Evolutionary conservation across 768 basidiomycete genomes (phyloP).

Genomic region (Imleria badia): DNA sequence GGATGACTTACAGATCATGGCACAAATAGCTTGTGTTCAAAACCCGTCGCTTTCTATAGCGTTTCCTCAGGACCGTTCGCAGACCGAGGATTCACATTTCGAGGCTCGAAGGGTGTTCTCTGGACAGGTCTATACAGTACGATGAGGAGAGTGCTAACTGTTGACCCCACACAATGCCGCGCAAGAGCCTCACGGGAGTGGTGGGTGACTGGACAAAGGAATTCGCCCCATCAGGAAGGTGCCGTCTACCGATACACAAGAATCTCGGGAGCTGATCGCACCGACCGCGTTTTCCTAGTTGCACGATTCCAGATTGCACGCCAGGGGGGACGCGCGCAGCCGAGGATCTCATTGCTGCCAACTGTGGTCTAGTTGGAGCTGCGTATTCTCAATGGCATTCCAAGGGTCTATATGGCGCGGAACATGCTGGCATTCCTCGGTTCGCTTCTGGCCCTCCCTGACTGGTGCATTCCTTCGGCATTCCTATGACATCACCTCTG

Average conservation of each 20-base stretch:
- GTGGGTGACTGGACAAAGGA: neutral
- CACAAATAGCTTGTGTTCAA: too few species aligned
- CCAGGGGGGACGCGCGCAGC: too few species aligned
- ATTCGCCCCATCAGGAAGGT: neutral
- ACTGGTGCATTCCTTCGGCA: slow-evolving; percentile 3
- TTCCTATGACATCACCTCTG: slow-evolving; percentile 17
- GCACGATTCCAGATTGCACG: too few species aligned
- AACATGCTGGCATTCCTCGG: neutral
- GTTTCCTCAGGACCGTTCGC: too few species aligned
- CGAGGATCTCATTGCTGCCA: too few species aligned
- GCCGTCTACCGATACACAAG: too few species aligned
- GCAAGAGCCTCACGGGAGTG: neutral
- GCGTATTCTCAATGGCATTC: slow-evolving; percentile 2
- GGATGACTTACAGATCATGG: too few species aligned
- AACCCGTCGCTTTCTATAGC: too few species aligned
- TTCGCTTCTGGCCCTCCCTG: neutral
- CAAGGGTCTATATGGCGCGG: neutral
- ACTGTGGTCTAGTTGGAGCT: neutral
- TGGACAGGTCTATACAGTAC: neutral
- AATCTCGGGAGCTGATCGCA: too few species aligned
- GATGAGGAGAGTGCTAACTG: neutral
- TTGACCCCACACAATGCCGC: neutral
- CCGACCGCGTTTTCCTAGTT: too few species aligned
- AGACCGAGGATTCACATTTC: too few species aligned
- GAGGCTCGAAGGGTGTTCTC: too few species aligned